Base-by-base conservation (phyloP, 2,329 filamentous ascomycete genomes). In the Aphanoascus verrucosus region DNA sequence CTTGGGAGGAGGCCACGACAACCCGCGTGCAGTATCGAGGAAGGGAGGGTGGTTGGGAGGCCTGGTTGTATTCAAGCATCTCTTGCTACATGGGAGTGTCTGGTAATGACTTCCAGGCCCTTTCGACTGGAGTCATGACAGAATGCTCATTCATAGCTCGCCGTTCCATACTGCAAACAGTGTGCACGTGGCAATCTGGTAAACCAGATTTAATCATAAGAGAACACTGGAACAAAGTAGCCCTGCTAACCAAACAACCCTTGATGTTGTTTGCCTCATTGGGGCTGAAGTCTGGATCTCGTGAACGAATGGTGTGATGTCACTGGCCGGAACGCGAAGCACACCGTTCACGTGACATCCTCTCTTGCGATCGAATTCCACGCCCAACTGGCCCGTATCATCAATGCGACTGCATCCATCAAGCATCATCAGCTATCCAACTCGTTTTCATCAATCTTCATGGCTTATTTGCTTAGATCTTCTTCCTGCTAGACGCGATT, bases 401-500 rank as follows among this genome's bases (percentile, higher is more conserved):
- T 54, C 53, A 45, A 47, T 47, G 40, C 41, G 35, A 41, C 9
- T 14, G 19, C n/a, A 28, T 41, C 40, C 48, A 50, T 53, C 54
- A 53, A 45, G n/a, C 34, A 45, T 55, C 53, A 23, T 41, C 49
- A 49, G 28, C 46, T 56, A 50, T 44, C 46, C 48, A 53, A 56
- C 49, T 56, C 52, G 44, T 52, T 55, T 54, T 37, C 47, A 51
- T 57, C 57, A 56, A 45, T 50, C 50, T 55, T 51, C 42, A 61
- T 64, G 60, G 58, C 55, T 56, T 42, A 54, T 28, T 58, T 34
- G 48, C 49, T 55, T 55, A 52, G 49, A 48, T 61, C 59, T 61
- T 38, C 50, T 56, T 59, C 59, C 61, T 66, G 71, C 72, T 76
- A 73, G 71, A 69, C 72, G 65, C 61, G 56, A 54, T 62, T 64